Evolutionary conservation across 2,329 filamentous ascomycete genomes (phyloP), one percentile per base, ranked within the genome.

Genomic region (Colletotrichum sp.): DNA sequence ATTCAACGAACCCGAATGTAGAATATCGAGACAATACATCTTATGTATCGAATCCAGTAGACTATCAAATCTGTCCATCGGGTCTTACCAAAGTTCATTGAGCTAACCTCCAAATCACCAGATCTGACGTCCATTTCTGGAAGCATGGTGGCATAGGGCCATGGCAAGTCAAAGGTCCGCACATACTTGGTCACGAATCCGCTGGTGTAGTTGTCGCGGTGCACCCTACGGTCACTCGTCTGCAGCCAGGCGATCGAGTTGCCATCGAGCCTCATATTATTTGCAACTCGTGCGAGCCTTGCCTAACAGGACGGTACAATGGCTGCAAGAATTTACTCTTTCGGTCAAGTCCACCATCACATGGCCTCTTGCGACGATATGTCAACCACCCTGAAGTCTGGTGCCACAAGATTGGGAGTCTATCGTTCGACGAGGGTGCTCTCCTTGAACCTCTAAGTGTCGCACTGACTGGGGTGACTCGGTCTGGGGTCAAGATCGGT

Each of bases 61-160:
- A 7, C 6, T 6, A 5, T 48, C n/a, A 12, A 0, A 21, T 21
- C n/a, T 48, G n/a, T 21, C 10, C 3, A 48, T 48, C n/a, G 1
- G 43, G 2, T 21, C 43, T 48, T 13, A 48, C 4, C 43, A 48
- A 21, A 48, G 10, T 48, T 48, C 43, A 48, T 21, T 48, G 9
- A 48, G 43, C 4, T 48, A 13, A 48, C n/a, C 43, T 21, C 10
- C 0, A 21, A 80, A 85, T 21, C 9, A 63, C 48, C 12, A 96
- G 95, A 74, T 98, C 95, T 76, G 96, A 98, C 85, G 93, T 99
- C 72, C 96, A 99, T 87, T 99, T 99, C 89, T 99, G 96, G 96
- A 95, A 98, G 83, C 94, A 94, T 65, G 96, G 96, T 79, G 95
- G 94, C 87, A 99, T 99, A 82, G 96, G 96, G 26, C 96, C 96